A percentile compares a stretch with the other conserved stretches of the same genome.
Conservation (phyloP, 2,329 filamentous ascomycete species). For the Penicillium olsonii region DNA sequence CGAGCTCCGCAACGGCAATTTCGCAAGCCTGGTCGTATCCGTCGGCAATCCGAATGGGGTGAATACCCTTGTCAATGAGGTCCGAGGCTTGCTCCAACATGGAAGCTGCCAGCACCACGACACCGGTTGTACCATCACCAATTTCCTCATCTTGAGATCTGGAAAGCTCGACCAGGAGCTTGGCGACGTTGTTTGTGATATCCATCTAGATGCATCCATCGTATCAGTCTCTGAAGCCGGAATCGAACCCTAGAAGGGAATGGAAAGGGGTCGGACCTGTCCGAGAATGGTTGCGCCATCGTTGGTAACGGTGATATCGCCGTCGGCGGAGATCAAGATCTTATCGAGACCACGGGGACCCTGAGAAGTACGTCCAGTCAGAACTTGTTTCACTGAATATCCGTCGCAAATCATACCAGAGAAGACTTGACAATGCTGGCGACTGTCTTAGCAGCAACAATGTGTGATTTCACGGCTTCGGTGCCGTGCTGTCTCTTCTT, state of each 20-base stretch:
- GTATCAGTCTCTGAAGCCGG: constrained; percentile 15
- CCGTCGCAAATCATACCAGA: constrained; percentile 55
- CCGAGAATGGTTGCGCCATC: constrained; percentile 96
- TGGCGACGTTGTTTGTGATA: constrained; percentile 96
- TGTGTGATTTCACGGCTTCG: constrained; percentile 97
- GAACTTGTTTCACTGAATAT: not conserved
- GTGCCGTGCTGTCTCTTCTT: constrained; percentile 97
- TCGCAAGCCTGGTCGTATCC: constrained; percentile 98
- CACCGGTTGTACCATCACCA: constrained; percentile 95
- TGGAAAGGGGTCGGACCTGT: constrained; percentile 51
- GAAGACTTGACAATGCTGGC: constrained; percentile 98
- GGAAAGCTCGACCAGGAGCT: constrained; percentile 92
- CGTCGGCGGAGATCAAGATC: constrained; percentile 97
- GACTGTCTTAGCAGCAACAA: constrained; percentile 92
- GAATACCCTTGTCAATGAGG: constrained; percentile 99
- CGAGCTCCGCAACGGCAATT: constrained; percentile 88
- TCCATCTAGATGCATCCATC: constrained; percentile 71
- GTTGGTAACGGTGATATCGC: constrained; percentile 98
- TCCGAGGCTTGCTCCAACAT: constrained; percentile 95
- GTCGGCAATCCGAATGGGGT: constrained; percentile 97
- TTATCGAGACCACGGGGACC: constrained; percentile 96
- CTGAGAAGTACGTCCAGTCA: constrained; percentile 38
- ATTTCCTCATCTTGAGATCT: constrained; percentile 99
- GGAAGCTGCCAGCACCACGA: constrained; percentile 92
- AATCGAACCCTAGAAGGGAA: not conserved